Evolutionary conservation across 108 stramenopile species (phyloP).

Genomic region (Chaetoceros muelleri): DNA sequence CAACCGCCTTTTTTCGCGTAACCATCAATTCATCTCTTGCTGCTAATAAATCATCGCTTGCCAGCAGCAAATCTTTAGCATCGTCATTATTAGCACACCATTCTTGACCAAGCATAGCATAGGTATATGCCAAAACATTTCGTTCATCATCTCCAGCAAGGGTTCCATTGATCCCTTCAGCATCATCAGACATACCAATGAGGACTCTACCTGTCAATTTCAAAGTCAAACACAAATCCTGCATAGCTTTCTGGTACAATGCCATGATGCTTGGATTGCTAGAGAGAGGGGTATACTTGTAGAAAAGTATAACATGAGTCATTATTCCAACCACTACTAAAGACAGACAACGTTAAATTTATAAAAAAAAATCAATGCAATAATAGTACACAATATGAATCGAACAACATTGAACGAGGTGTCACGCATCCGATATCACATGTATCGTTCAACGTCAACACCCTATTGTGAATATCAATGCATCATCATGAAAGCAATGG

Average conservation of each 20-base stretch:
- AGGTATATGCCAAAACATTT: constrained; percentile 32
- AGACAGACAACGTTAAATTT: too few relatives aligned
- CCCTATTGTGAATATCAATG: too few relatives aligned
- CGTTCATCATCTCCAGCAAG: constrained; percentile 41
- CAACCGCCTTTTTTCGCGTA: not conserved
- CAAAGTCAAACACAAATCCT: constrained; percentile 40
- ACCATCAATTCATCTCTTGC: not conserved
- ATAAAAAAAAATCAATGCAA: too few relatives aligned
- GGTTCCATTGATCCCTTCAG: constrained; percentile 83
- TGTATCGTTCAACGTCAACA: too few relatives aligned
- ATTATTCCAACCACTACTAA: too few relatives aligned
- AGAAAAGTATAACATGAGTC: constrained; percentile 80
- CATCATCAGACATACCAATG: constrained; percentile 42
- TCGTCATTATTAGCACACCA: not conserved
- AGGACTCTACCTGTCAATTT: constrained; percentile 55
- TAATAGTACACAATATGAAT: too few relatives aligned
- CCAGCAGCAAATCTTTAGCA: not conserved
- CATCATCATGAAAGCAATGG: too few relatives aligned
- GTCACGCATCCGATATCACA: too few relatives aligned
- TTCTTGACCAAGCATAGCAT: constrained; percentile 26
- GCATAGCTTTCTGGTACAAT: constrained; percentile 35
- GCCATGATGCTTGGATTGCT: constrained; percentile 22
- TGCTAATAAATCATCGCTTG: not conserved
- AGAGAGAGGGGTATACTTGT: constrained; percentile 70
- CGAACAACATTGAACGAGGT: too few relatives aligned